Evolutionary conservation across 331 rosid genomes (phyloP), one percentile per base, ranked within the genome.

Genomic region (Stylosanthes scabra): DNA sequence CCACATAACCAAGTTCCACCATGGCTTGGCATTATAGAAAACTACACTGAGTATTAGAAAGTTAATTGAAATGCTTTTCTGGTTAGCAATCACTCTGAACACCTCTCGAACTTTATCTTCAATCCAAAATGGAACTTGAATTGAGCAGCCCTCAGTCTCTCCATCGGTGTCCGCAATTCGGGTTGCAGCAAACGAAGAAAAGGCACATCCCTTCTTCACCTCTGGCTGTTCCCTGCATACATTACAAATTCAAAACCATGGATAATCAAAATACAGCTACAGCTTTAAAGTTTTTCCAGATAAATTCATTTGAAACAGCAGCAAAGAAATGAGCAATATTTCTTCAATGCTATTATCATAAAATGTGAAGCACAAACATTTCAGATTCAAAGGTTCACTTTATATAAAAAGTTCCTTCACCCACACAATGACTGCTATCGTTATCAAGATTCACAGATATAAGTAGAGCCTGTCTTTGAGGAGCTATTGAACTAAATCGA

Each of bases 181-280:
- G 96, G 80, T 93, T 93, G 94, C 98, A 93, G 86, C 98, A 93
- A 70, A 93, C 96, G 25, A 93, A 93, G 76, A 93, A 93, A 63
- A 93, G 82, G 0, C 97, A 89, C 98, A 89, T 89, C 61, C 94
- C 98, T 68, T 91, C 97, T 87, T 93, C 98, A 31, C 98, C 97
- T 80, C 95, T 86, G 12, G 97, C 92, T 46, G 98, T 93, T 11
- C 96, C 97, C 98, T 93, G 89, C 86, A 77, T 60, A 59, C 57
- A 68, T 28, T 14, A 12, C 40, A 68, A 34, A 51, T 49, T 59
- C 37, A 3, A 46, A 55, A 10, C 27, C 8, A 45, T 56, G 29
- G 47, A 76, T 54, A 68, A 60, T 31, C 42, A 59, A 65, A 39
- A 63, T 58, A 45, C 64, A 41, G 60, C 31, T 52, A 40, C 63